Base-by-base conservation (phyloP, 129 eudicot species). In the Solidago caesia region DNA sequence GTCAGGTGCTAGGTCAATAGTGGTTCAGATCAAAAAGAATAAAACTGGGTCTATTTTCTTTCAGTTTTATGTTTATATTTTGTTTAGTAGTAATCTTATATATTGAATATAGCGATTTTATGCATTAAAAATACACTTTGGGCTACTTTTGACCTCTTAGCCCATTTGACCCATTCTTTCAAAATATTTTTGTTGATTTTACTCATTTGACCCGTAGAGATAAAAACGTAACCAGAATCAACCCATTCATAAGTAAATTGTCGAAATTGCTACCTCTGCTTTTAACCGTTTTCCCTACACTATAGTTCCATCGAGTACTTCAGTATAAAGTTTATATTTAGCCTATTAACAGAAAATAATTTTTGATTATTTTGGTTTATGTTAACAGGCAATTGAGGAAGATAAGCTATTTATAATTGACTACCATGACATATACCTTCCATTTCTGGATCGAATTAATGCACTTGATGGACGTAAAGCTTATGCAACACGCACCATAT, bases 391-490 rank as follows among this genome's bases (percentile, higher is more conserved):
- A 51, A 13, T 91, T 73, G 95, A 95, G 53, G 87, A 83, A 59
- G 81, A 87, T 67, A 91, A 88, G 91, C 79, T 95, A 9, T 95
- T 61, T 58, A 89, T 91, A 42, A 79, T 89, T 9, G 99, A 95
- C 61, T 87, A 91, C 83, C 97, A 95, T 60, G 99, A 95, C 70
- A 74, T 82, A 2, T 95, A 87, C 82, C 80, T 95, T 11, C 99
- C 99, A 33, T 95, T 91, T 72, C 61, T 91, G 39, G 99, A 95
- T 53, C 80, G 83, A 14, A 91, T 95, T 8, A 95, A 95, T 64
- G 88, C 99, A 41, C 91, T 95, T 10, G 99, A 95, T 76, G 99
- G 99, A 26, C 96, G 97, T 21, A 88, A 88, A 87, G 52, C 96
- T 45, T 95, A 95, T 74, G 99, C 97, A 6, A 89, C 99, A 5